phyloP scores from a whole-genome alignment of 371 early-diverging fungal species.

The Mortierella sp. region DNA sequence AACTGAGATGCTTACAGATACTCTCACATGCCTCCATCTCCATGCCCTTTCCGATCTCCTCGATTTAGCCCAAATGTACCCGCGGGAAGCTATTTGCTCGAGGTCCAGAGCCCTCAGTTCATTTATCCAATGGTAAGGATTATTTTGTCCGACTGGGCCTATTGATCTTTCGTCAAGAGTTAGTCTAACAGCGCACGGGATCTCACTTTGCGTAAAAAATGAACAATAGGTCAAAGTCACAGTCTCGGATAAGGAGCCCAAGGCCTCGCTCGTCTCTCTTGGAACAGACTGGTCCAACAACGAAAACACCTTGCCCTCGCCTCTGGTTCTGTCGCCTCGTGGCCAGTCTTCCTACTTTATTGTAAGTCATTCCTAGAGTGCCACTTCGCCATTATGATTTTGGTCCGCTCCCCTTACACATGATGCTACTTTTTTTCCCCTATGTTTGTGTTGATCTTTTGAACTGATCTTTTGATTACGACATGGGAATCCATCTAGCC shows the following conservation, averaged over 20 bases:
- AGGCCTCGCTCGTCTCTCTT: constrained; percentile 26
- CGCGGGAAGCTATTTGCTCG: constrained; percentile 57
- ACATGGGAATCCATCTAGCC: constrained; percentile 22
- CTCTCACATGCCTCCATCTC: neutral
- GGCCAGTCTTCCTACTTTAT: constrained; percentile 24
- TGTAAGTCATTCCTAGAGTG: constrained; percentile 23
- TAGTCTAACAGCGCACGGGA: neutral
- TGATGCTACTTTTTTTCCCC: too few relatives aligned
- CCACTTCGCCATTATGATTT: too few relatives aligned
- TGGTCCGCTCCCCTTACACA: too few relatives aligned
- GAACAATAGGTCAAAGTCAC: constrained; percentile 23
- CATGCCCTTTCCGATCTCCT: too few relatives aligned
- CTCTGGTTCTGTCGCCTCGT: constrained; percentile 32
- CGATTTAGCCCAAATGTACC: constrained; percentile 47
- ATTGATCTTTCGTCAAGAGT: too few relatives aligned
- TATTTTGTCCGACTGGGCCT: too few relatives aligned
- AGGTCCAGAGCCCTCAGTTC: constrained; percentile 55
- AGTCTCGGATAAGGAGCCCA: constrained; percentile 24
- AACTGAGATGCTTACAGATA: neutral
- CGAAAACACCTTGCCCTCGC: constrained; percentile 30
- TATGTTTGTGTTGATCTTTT: too few relatives aligned
- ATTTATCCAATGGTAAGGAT: constrained; percentile 50
- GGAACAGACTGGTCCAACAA: constrained; percentile 52
- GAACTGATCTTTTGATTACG: too few relatives aligned
- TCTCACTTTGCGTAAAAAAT: neutral